phyloP scores from a whole-genome alignment of 257 asterid species.

The Nyctanthes arbortristis region DNA sequence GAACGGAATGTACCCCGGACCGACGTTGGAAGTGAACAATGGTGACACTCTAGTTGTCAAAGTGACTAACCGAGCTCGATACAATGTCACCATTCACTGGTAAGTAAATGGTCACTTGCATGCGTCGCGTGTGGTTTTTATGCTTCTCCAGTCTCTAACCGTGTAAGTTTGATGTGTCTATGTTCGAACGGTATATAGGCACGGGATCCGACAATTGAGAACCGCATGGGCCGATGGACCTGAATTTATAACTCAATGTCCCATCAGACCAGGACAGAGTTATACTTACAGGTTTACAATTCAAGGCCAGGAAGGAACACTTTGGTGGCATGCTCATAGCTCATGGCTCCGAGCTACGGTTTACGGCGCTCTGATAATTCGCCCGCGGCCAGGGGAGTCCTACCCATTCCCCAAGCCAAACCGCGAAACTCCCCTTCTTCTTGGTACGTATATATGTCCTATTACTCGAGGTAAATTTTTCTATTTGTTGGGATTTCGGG shows the following conservation, averaged over 20 bases:
- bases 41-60: conserved; percentile 73
- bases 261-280: conserved; percentile 82
- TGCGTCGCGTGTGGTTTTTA: no score
- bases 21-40: conserved; percentile 73
- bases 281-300: conserved; percentile 79
- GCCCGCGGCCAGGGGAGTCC: conserved; percentile 59
- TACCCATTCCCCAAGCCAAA: conserved; percentile 79
- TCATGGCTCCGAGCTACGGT: conserved; percentile 94
- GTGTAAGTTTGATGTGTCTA: not conserved
- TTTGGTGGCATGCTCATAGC: conserved; percentile 98
- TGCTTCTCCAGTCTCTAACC: not conserved
- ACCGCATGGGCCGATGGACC: conserved; percentile 95
- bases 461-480: not conserved
- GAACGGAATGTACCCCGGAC: conserved; percentile 87
- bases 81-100: conserved; percentile 89
- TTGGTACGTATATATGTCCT: conserved; percentile 41
- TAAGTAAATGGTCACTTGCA: conserved; percentile 28
- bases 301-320: conserved; percentile 88
- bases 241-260: conserved; percentile 88
- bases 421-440: conserved; percentile 73
- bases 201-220: conserved; percentile 75
- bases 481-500: not conserved
- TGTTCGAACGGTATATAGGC: conserved; percentile 47
- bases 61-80: conserved; percentile 69
- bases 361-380: conserved; percentile 74